Conservation (phyloP, 169 alveolate species). For the Eimeria acervulina region DNA sequence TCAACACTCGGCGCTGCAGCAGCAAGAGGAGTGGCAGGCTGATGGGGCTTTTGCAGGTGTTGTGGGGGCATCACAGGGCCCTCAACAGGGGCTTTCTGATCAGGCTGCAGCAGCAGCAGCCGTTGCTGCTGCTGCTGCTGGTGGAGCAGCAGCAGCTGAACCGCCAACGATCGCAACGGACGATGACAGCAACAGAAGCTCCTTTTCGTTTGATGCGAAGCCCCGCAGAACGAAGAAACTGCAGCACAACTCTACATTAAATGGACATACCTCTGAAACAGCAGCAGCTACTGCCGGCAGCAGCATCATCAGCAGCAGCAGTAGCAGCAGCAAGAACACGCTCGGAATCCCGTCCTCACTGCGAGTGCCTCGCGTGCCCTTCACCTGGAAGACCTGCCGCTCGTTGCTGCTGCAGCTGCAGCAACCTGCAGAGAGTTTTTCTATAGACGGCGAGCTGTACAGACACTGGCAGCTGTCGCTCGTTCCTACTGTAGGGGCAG, state of each 20-base stretch:
- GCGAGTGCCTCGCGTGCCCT: background rate
- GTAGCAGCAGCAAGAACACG: background rate
- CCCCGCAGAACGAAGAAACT: background rate
- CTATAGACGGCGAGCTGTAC: conserved; percentile 58
- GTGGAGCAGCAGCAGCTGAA: background rate
- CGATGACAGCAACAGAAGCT: conserved; percentile 23
- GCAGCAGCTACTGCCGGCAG: background rate
- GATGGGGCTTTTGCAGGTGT: too few relatives aligned
- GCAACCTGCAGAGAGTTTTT: conserved; percentile 30
- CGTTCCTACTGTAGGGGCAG: conserved; percentile 27
- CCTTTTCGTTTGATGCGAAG: conserved; percentile 20
- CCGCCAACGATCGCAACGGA: background rate
- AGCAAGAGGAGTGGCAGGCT: too few relatives aligned
- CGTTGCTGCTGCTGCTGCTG: background rate
- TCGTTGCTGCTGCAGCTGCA: conserved; percentile 44
- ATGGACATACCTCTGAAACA: background rate
- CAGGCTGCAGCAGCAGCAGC: too few relatives aligned
- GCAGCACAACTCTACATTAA: background rate
- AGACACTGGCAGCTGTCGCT: conserved; percentile 49
- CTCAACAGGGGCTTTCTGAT: too few relatives aligned
- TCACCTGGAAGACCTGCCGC: conserved; percentile 37
- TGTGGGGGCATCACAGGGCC: background rate
- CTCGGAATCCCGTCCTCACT: conserved; percentile 31
- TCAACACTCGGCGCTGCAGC: background rate
- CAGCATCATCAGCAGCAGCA: conserved; percentile 14